Percentiles rank a stretch among this genome's conserved stretches.
Evolutionary conservation across 441 rosid genomes (phyloP).

Genomic region (Bocquillonia castaneifolia): DNA sequence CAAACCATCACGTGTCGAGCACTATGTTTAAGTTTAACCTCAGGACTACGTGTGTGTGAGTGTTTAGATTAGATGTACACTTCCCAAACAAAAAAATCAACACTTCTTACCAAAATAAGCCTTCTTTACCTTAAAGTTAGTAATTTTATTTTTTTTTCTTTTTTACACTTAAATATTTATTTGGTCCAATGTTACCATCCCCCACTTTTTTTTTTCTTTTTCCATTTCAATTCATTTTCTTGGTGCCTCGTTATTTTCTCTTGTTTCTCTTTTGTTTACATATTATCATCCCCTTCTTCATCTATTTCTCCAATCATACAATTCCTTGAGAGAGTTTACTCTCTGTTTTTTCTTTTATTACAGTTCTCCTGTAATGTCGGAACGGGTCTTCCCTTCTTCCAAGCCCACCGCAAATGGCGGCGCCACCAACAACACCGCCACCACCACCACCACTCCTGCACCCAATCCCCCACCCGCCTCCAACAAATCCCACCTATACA

Average conservation of each 20-base stretch:
- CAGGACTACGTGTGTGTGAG: neutral
- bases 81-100: neutral
- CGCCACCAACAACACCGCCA: constrained; percentile 6
- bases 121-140: constrained; percentile 29
- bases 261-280: neutral
- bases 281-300: neutral
- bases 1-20: constrained; percentile 16
- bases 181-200: constrained; percentile 35
- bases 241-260: neutral
- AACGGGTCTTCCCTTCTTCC: constrained; percentile 59
- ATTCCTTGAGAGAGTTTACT: neutral
- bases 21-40: neutral
- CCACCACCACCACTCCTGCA: constrained; percentile 26
- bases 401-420: constrained; percentile 41
- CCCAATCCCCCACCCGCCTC: constrained; percentile 31
- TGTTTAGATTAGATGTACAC: neutral
- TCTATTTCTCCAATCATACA: neutral
- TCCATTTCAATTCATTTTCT: neutral
- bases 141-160: neutral
- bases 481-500: constrained; percentile 47
- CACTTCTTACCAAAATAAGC: neutral
- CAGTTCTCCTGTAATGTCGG: constrained; percentile 35
- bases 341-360: neutral
- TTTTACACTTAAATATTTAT: constrained; percentile 16
- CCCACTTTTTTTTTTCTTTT: too few species aligned